phyloP scores from a whole-genome alignment of 2,329 filamentous ascomycete species.

The Xylaria sp. region DNA sequence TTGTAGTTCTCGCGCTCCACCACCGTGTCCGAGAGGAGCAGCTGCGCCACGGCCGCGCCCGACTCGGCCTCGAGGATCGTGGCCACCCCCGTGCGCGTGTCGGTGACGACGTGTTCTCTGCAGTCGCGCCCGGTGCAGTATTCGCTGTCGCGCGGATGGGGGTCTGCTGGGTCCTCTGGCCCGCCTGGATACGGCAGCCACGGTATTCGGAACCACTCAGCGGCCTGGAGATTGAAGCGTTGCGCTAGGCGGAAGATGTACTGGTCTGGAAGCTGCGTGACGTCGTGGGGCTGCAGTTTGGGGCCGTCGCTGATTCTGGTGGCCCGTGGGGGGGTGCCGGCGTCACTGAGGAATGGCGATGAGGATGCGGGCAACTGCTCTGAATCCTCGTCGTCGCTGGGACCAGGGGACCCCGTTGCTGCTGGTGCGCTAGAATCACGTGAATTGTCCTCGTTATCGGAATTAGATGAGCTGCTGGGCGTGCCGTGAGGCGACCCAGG shows the following conservation, averaged over 20 bases:
- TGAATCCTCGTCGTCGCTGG: neutral
- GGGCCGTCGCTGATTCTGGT: neutral
- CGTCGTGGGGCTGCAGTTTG: conserved; percentile 32
- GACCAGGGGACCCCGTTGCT: too few species aligned
- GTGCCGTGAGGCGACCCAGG: too few species aligned
- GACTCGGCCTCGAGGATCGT: conserved; percentile 37
- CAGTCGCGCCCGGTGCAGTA: neutral
- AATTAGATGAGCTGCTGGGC: too few species aligned
- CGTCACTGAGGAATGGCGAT: neutral
- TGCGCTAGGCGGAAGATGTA: conserved; percentile 11
- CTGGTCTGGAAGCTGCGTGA: neutral
- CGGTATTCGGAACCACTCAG: conserved; percentile 23
- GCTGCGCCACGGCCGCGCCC: conserved; percentile 30
- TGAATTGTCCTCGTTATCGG: too few species aligned
- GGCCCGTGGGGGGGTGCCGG: neutral
- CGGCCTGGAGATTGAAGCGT: neutral
- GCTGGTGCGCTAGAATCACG: too few species aligned
- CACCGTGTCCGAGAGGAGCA: conserved; percentile 17
- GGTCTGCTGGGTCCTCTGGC: neutral
- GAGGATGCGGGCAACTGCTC: neutral
- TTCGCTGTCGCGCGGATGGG: neutral
- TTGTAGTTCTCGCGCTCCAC: conserved; percentile 33
- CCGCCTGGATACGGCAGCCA: conserved; percentile 23
- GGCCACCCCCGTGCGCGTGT: conserved; percentile 23
- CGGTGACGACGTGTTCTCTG: neutral